phyloP scores from a whole-genome alignment of 257 asterid species.

The Jaltomata sinuosa region DNA sequence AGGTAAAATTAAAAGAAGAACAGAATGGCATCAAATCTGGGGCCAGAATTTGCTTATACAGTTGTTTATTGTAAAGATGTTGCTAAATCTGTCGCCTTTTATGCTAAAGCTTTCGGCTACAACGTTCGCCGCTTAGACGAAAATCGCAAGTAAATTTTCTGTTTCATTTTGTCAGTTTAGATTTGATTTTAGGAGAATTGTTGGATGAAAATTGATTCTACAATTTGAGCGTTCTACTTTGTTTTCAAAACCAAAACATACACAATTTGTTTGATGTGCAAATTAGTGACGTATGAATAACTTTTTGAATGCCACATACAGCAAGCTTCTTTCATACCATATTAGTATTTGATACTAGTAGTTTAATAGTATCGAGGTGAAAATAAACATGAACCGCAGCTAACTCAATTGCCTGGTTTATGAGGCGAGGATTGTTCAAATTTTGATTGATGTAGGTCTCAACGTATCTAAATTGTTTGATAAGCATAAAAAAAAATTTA shows the following conservation, averaged over 20 bases:
- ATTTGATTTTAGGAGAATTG: neutral
- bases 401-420: too few species aligned
- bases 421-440: too few species aligned
- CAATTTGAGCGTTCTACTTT: neutral
- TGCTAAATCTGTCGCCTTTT: conserved; percentile 58
- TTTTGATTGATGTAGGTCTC: too few species aligned
- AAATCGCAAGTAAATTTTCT: conserved; percentile 33
- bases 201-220: neutral
- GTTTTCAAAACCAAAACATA: neutral
- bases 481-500: too few species aligned
- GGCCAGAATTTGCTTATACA: conserved; percentile 58
- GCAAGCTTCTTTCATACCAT: too few species aligned
- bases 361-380: too few species aligned
- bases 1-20: neutral
- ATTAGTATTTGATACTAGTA: too few species aligned
- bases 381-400: too few species aligned
- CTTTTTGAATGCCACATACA: too few species aligned
- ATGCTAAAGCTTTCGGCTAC: conserved; percentile 63
- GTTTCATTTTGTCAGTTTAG: neutral
- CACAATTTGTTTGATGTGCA: neutral
- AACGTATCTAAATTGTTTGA: too few species aligned
- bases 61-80: conserved; percentile 72
- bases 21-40: conserved; percentile 39
- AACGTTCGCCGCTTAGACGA: conserved; percentile 59
- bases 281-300: neutral